Evolutionary conservation across 139 green algal genomes (phyloP).

Genomic region (Chara braunii): DNA sequence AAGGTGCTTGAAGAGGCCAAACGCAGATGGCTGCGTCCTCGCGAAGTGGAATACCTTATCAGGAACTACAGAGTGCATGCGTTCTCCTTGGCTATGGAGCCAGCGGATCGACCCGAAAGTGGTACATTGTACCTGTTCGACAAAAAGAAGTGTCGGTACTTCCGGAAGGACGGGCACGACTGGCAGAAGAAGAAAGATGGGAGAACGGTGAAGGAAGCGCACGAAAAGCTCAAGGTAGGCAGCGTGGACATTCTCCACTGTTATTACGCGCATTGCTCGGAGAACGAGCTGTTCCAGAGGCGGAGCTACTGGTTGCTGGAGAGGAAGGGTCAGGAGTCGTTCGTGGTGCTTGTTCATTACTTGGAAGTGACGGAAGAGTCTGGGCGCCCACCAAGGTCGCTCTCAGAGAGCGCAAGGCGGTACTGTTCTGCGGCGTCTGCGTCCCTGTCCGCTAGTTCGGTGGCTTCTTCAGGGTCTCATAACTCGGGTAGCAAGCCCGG

Average conservation of each 20-base stretch:
- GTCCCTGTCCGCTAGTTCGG: too few species aligned
- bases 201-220: slow-evolving; percentile 65
- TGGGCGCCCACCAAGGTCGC: too few species aligned
- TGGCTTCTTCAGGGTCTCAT: too few species aligned
- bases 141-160: slow-evolving; percentile 52
- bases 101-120: slow-evolving; percentile 39
- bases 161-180: slow-evolving; percentile 62
- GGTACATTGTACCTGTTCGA: slow-evolving; percentile 63
- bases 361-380: too few species aligned
- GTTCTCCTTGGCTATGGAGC: slow-evolving; percentile 30
- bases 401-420: too few species aligned
- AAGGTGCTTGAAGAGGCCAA: slow-evolving; percentile 20
- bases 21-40: slow-evolving; percentile 26
- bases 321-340: too few species aligned
- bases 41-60: slow-evolving; percentile 35
- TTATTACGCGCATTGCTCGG: slow-evolving; percentile 64
- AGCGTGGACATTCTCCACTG: slow-evolving; percentile 62
- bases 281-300: slow-evolving; percentile 49
- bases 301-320: slow-evolving; percentile 70
- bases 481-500: too few species aligned
- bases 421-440: too few species aligned
- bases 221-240: slow-evolving; percentile 72
- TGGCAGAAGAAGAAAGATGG: slow-evolving; percentile 72
- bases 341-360: too few species aligned
- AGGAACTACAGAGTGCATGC: slow-evolving; percentile 10